Base-by-base conservation (phyloP, 2,329 filamentous ascomycete species). In the Fusarium oxysporum region DNA sequence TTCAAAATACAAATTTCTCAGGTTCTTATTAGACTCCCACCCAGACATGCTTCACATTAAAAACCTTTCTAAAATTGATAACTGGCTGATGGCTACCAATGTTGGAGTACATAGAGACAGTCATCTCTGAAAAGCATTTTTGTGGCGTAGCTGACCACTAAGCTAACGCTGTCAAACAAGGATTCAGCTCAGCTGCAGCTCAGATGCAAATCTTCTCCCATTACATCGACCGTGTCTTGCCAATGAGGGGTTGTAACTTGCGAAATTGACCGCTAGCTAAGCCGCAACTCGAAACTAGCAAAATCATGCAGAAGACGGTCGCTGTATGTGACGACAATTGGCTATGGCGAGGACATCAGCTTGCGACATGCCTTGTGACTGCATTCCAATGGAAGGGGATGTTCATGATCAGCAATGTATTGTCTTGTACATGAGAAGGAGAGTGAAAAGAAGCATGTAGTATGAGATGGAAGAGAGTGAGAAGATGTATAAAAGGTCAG, bases 71-170 rank as follows among this genome's bases (percentile, higher is more conserved):
- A 6, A 12, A 8, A 19, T 40, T 0, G 1, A 30, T 30, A 16
- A 17, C 25, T 8, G 37, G 28, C 1, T 32, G 2, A 3, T 25
- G 6, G 5, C 4, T 32, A 12, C 3, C 19, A 11, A 21, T 38
- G 10, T 4, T 17, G 23, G 11, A 14, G 16, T 8, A 13, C 7
- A 23, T 16, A 16, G 47, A 37, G 33, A 37, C 33, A 28, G 5
- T 28, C 23, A 17, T 40, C 19, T n/a, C 14, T 17, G 19, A n/a
- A 19, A 40, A 17, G 19, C 9, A n/a, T 8, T 41, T 38, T 32
- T 41, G 51, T 55, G 37, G 51, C 37, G 37, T 37, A 58, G 55
- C 55, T 58, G 55, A 37, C 32, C 40, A 28, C 54, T n/a, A 5
- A 40, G 40, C 54, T 47, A 48, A 45, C 17, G 30, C 32, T 28